Evolutionary conservation across 164 flowering plant species (phyloP).

Genomic region (Cinnamomum chago): DNA sequence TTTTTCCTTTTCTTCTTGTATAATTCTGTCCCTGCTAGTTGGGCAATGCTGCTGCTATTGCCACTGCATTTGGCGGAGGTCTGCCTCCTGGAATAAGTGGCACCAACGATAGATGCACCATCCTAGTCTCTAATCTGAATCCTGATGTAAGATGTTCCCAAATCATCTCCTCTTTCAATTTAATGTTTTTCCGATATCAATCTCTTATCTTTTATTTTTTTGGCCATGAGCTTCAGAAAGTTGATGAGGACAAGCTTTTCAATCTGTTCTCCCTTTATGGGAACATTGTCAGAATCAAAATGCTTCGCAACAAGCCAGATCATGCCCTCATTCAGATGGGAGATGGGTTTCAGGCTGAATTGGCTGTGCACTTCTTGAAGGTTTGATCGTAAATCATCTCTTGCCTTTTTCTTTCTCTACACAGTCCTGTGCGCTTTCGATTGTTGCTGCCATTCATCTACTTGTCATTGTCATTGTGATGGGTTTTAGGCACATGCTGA

Average conservation of each 20-base stretch:
- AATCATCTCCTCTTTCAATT: neutral
- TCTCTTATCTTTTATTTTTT: neutral
- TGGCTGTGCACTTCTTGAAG: conserved; percentile 96
- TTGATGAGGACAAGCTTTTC: conserved; percentile 96
- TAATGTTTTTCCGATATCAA: neutral
- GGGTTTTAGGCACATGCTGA: neutral
- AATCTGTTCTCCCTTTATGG: conserved; percentile 94
- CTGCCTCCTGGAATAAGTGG: conserved; percentile 95
- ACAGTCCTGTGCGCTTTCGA: neutral
- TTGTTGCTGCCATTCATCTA: neutral
- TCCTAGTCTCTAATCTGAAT: conserved; percentile 79
- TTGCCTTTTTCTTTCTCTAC: neutral
- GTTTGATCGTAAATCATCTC: conserved; percentile 26
- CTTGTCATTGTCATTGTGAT: neutral
- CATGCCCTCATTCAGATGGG: conserved; percentile 97
- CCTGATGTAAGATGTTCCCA: conserved; percentile 60
- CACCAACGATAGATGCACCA: conserved; percentile 89
- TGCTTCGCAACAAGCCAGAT: conserved; percentile 92
- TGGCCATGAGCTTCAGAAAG: conserved; percentile 42
- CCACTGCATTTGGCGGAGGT: conserved; percentile 92
- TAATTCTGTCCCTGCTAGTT: conserved; percentile 36
- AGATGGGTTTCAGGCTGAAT: conserved; percentile 96
- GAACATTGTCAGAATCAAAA: conserved; percentile 83
- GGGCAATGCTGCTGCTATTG: conserved; percentile 82
- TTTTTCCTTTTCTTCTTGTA: too few species aligned